Evolutionary conservation across 306 rosid species (phyloP).

Genomic region (Medicago truncatula): MtrunA17r5.0-ANR NC_053047.1:40685001-40685500

Average conservation of each 20-base stretch:
- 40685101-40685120: constrained; percentile 22
- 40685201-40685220: constrained; percentile 1
- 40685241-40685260: not conserved
- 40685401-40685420: not conserved
- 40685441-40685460: constrained; percentile 27
- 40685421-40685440: not conserved
- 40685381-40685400: constrained; percentile 39
- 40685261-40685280: constrained; percentile 33
- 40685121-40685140: constrained; percentile 34
- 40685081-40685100: not conserved
- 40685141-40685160: not conserved
- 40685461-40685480: not conserved
- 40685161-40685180: constrained; percentile 36
- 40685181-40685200: constrained; percentile 35
- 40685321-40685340: constrained; percentile 20
- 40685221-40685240: not conserved
- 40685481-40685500: not conserved
- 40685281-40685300: constrained; percentile 7
- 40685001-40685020: constrained; percentile 32
- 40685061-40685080: constrained; percentile 39
- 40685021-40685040: constrained; percentile 40
- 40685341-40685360: constrained; percentile 21
- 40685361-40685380: constrained; percentile 32
- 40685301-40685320: not conserved
- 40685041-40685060: constrained; percentile 41